A percentile compares a stretch with the other conserved stretches of the same genome.
Evolutionary conservation across 1,139 yeast species (phyloP).

Genomic region (Zygosaccharomyces pseudobailii): DNA sequence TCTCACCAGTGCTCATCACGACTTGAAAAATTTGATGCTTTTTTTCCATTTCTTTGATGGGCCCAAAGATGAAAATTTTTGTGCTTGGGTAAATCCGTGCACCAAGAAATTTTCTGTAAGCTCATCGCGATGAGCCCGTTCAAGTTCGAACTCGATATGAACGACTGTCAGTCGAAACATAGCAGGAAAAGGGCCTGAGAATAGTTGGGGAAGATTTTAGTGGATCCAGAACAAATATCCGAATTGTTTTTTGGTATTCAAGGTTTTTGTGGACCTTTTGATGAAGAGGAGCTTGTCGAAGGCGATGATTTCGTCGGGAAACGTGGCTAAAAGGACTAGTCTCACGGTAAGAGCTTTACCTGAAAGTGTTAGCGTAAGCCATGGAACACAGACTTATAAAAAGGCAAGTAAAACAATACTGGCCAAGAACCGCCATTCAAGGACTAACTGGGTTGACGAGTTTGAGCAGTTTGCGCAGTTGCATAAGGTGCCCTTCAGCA

Average conservation of each 20-base stretch:
- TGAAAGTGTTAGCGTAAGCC: not conserved
- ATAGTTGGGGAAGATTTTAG: not conserved
- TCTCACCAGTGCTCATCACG: constrained; percentile 8
- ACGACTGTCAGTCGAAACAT: not conserved
- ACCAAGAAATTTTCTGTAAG: not conserved
- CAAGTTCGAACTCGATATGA: not conserved
- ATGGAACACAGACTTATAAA: constrained; percentile 7
- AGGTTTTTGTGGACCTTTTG: not conserved
- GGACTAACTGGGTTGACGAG: constrained; percentile 10
- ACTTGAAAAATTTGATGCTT: not conserved
- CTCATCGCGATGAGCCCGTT: not conserved
- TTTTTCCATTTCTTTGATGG: constrained; percentile 1
- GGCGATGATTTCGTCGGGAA: constrained; percentile 5
- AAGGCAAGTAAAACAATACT: constrained; percentile 6
- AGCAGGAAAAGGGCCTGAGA: not conserved
- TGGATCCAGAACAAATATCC: not conserved
- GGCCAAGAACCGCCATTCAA: constrained; percentile 1
- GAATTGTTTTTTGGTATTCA: not conserved
- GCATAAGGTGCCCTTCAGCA: constrained; percentile 8
- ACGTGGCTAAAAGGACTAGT: constrained; percentile 2
- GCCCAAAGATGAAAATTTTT: constrained; percentile 3
- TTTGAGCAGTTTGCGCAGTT: constrained; percentile 9
- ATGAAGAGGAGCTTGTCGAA: constrained; percentile 3
- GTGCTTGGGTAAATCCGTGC: constrained; percentile 15
- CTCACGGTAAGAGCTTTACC: constrained; percentile 1